Evolutionary conservation across 208 protist genomes (phyloP).

Genomic region (Histomonas meleagridis): DNA sequence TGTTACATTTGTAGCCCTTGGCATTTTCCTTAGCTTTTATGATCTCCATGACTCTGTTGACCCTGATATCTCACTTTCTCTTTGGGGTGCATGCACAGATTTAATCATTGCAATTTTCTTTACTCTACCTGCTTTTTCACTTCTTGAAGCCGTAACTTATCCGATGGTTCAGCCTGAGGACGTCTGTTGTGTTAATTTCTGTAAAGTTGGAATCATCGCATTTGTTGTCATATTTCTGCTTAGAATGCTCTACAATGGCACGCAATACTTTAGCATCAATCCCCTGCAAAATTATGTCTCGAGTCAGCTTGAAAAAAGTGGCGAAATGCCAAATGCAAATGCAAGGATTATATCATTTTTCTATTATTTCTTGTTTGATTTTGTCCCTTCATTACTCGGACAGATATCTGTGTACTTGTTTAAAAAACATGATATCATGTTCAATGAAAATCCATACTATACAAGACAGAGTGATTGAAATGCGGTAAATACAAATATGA

Average conservation of each 20-base stretch:
- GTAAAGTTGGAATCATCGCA: not conserved
- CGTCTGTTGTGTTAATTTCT: not conserved
- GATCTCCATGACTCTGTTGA: not conserved
- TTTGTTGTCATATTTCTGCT: not conserved
- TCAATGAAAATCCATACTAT: slow-evolving; percentile 28
- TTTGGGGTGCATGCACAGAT: not conserved
- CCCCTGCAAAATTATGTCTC: not conserved
- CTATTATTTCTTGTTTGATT: not conserved
- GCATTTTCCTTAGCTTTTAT: not conserved
- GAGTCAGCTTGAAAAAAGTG: too few species aligned
- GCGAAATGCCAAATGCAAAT: not conserved
- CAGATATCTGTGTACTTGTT: not conserved
- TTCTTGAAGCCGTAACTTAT: not conserved
- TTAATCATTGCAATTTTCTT: not conserved
- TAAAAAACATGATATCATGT: not conserved
- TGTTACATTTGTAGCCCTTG: not conserved
- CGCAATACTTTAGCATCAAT: not conserved
- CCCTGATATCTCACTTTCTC: not conserved
- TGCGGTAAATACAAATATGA: too few species aligned
- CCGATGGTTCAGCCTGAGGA: slow-evolving; percentile 20
- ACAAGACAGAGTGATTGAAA: too few species aligned
- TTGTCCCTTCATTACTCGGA: not conserved
- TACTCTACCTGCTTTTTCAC: not conserved
- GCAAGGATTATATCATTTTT: not conserved
- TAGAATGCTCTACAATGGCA: not conserved